Evolutionary conservation across 2,329 filamentous ascomycete species (phyloP), one percentile per base, ranked within the genome.

Genomic region (Onygenales sp.): DNA sequence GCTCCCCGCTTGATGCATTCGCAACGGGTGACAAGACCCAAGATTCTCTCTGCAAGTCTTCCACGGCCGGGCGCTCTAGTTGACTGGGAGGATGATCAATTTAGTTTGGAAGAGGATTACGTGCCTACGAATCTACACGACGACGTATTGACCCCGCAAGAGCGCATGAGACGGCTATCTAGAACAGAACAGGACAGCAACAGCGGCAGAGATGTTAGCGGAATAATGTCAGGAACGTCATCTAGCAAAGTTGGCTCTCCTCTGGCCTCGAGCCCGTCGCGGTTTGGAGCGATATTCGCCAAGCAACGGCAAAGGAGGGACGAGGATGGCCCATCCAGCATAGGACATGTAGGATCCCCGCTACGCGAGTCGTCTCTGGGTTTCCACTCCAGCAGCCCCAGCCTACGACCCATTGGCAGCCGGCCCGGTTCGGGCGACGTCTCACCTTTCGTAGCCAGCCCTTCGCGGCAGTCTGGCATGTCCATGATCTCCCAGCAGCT

Each of bases 61-160:
- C 82, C 69, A 65, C 78, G 67, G 55, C 71, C 73, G 1, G 68
- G 72, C 7, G 73, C 69, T 17, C 67, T 76, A 14, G 79, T 83
- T 59, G 80, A 83, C 50, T 83, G 80, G 75, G 46, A 27, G 21
- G 70, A 84, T 64, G 70, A 84, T 52, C 75, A 77, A 53, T 93
- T 94, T 63, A 81, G 85, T 33, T 92, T 93, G 62, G 88, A 95
- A 67, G 91, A 95, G 63, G 90, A 95, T 63, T 88, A 93, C 62
- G 77, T 97, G 8, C 93, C 92, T 0, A 86, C 77, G 32, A 81
- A 77, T 52, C 67, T 85, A 45, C 80, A 82, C 57, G 82, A 85
- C 58, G 75, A 85, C 62, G 74, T 85, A 11, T 74, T 85, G 36
- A 82, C 79, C 0, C 81, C 81, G 0, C 79, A 83, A 58, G 80